A percentile compares a stretch with the other conserved stretches of the same genome.
These are phyloP conservation scores for Candida oleophila DNA, from an alignment of 805 yeast species.

Conservation along the genomic window DNA sequence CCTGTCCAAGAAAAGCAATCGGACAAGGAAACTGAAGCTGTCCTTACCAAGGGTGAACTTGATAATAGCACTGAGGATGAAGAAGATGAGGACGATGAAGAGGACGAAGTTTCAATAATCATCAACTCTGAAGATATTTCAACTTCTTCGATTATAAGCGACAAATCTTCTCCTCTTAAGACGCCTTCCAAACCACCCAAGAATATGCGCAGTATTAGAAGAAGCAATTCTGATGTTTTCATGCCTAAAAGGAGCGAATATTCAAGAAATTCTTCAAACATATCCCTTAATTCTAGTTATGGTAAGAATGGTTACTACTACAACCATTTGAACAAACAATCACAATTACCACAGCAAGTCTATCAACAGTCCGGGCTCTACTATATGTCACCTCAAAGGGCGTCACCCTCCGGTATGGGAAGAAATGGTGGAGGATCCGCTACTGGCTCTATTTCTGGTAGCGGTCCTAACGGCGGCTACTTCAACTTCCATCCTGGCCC, in stretches of 20 bases:
- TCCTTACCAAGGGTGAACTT: background rate
- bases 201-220: background rate
- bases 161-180: background rate
- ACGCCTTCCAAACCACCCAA: constrained; percentile 3
- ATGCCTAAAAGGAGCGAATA: constrained; percentile 12
- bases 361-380: constrained; percentile 13
- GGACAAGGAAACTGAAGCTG: constrained; percentile 9
- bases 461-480: constrained; percentile 3
- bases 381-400: constrained; percentile 7
- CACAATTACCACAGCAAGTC: constrained; percentile 9
- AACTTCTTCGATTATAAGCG: background rate
- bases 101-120: constrained; percentile 38
- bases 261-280: constrained; percentile 16
- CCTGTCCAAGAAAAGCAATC: constrained; percentile 7
- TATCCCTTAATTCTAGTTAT: constrained; percentile 17
- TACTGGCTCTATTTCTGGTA: constrained; percentile 11
- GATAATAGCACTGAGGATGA: constrained; percentile 13
- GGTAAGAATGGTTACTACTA: constrained; percentile 6
- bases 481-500: background rate
- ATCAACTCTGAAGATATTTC: constrained; percentile 32
- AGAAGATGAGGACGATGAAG: constrained; percentile 31
- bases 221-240: constrained; percentile 22
- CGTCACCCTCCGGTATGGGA: constrained; percentile 6
- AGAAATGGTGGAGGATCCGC: constrained; percentile 8
- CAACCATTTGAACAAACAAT: constrained; percentile 2